Conservation (phyloP, 306 rosid genomes). For the Dryas octopetala region DNA sequence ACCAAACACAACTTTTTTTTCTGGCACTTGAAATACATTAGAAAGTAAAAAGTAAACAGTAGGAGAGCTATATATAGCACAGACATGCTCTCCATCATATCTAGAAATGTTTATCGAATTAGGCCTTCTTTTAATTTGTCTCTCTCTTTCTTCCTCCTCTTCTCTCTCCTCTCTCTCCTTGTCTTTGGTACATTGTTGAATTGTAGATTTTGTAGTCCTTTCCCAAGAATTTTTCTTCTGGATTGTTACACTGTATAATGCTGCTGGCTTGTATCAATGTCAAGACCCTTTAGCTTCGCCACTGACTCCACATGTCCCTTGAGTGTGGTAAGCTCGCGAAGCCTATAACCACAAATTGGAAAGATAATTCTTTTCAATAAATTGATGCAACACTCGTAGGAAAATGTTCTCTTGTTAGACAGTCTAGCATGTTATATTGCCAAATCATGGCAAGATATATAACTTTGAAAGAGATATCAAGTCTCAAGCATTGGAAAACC, state of each 20-base stretch:
- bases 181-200: conserved; percentile 25
- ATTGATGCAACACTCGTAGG: neutral
- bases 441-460: no score
- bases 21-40: conserved; percentile 40
- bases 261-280: conserved; percentile 92
- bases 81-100: conserved; percentile 34
- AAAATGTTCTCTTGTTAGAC: neutral
- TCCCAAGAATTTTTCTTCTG: conserved; percentile 17
- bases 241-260: conserved; percentile 82
- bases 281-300: conserved; percentile 94
- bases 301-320: conserved; percentile 99
- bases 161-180: conserved; percentile 26
- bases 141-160: conserved; percentile 3
- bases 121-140: conserved; percentile 21
- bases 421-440: neutral
- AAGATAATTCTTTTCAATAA: neutral
- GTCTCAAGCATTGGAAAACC: no score
- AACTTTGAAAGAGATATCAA: neutral
- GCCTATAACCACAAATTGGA: conserved; percentile 44
- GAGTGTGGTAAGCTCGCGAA: conserved; percentile 91
- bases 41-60: conserved; percentile 24
- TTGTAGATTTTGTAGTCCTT: conserved; percentile 14
- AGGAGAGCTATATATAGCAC: conserved; percentile 41
- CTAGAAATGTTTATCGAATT: conserved; percentile 28
- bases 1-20: conserved; percentile 34